A percentile compares a stretch with the other conserved stretches of the same genome.
These are phyloP conservation scores for Knoxia roxburghii DNA, from an alignment of 257 asterid genomes.

Conservation along the genomic window DNA sequence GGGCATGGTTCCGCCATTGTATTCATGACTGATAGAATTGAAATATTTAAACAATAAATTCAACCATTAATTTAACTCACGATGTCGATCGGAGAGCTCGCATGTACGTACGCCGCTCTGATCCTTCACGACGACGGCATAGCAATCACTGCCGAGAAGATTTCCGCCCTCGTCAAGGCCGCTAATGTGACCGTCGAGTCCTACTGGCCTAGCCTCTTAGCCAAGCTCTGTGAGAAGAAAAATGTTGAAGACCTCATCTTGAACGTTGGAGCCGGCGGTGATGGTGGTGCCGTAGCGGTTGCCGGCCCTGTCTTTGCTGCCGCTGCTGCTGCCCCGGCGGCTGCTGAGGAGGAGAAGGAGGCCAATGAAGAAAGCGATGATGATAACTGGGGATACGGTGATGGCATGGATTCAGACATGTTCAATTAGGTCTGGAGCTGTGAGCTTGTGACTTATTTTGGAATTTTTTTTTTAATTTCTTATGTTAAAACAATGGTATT, in stretches of 20 bases:
- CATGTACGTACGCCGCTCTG: conserved; percentile 9
- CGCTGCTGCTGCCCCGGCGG: conserved; percentile 22
- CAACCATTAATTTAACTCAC: too few relatives aligned
- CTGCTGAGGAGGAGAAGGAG: conserved; percentile 6
- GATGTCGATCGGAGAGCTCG: background rate
- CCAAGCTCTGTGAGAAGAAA: conserved; percentile 66
- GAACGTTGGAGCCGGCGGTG: conserved; percentile 37
- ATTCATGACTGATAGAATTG: too few relatives aligned
- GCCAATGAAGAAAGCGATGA: conserved; percentile 10
- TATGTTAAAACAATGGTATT: too few relatives aligned
- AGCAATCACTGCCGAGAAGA: background rate
- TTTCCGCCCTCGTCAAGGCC: background rate
- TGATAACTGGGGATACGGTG: too few relatives aligned
- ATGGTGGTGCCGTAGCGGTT: conserved; percentile 28
- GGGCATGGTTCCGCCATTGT: too few relatives aligned
- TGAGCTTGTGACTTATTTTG: background rate
- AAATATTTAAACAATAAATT: too few relatives aligned
- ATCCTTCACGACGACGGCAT: conserved; percentile 7
- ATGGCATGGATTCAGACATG: conserved; percentile 2
- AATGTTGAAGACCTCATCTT: conserved; percentile 42
- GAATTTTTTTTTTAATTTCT: background rate
- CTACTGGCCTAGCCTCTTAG: conserved; percentile 63
- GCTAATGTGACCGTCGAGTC: conserved; percentile 40
- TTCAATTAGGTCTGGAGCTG: background rate
- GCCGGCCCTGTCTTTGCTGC: conserved; percentile 31